Evolutionary conservation across 73 alveolate genomes (phyloP).

Genomic region (Breviolum minutum): DNA sequence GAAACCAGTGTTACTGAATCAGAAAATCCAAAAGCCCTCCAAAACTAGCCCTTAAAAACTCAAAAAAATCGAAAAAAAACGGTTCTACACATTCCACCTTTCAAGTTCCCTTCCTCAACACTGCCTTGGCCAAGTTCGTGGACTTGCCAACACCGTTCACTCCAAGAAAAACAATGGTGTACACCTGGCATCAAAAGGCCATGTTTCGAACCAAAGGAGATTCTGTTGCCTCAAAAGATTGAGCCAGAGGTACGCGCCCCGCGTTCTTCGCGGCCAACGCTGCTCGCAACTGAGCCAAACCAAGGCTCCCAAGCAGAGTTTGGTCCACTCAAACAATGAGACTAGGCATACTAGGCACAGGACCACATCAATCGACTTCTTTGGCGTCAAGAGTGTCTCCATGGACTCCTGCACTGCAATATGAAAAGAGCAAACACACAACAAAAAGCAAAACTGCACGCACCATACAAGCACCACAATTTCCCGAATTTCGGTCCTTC

Average conservation of each 20-base stretch:
- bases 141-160: slow-evolving; percentile 99
- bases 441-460: not conserved
- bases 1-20: not conserved
- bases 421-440: not conserved
- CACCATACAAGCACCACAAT: not conserved
- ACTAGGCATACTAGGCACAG: not conserved
- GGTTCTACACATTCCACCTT: not conserved
- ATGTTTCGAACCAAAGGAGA: not conserved
- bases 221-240: not conserved
- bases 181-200: slow-evolving; percentile 93
- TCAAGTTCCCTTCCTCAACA: not conserved
- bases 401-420: slow-evolving; percentile 95
- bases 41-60: too few relatives aligned
- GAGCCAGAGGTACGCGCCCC: slow-evolving; percentile 91
- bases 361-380: slow-evolving; percentile 96
- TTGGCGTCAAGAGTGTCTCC: slow-evolving; percentile 97
- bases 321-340: not conserved
- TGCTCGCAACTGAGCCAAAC: slow-evolving; percentile 95
- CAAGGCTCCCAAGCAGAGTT: not conserved
- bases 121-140: slow-evolving; percentile 99
- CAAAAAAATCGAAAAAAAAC: too few relatives aligned
- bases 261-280: slow-evolving; percentile 97
- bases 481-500: slow-evolving; percentile 8
- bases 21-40: not conserved
- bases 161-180: slow-evolving; percentile 98